Evolutionary conservation across 2,329 filamentous ascomycete genomes (phyloP), one percentile per base, ranked within the genome.

Genomic region (Teratosphaeria viscida): DNA sequence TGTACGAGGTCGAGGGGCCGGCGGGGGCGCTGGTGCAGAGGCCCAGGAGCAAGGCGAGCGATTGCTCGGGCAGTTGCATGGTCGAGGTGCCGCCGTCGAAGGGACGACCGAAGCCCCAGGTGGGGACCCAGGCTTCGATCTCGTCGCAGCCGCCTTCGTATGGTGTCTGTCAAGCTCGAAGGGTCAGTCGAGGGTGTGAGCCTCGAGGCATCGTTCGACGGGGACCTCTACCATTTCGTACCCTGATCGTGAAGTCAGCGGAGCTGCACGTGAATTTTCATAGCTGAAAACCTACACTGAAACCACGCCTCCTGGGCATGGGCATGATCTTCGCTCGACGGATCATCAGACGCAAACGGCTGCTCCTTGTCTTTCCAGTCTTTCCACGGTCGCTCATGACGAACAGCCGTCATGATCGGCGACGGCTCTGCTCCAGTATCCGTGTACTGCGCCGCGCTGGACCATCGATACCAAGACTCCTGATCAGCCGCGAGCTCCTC

Each of bases 71-170:
- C 8, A 71, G 60, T 55, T 70, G 65, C 64, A 67, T 68, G 2
- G 65, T 68, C 10, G 68, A 71, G 57, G 64, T 69, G 23, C 68
- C 67, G n/a, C 68, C 60, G 4, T 68, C 61, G 61, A 72, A 73
- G 1, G 70, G 71, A 19, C 71, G 60, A 23, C 71, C 71, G 56
- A 74, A 73, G 2, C 65, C 72, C 71, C 71, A 74, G 6, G 70
- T 73, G 10, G 72, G 71, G 7, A 70, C 68, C 67, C 69, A 73
- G 4, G 70, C 68, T 60, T 67, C 64, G n/a, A 73, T 66, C 58
- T 73, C 71, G 49, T 73, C 72, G 58, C 71, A 73, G 32, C 70
- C 70, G 37, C 73, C 62, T 60, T 73, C 71, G 59, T 72, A 71
- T 0, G 72, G 71, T 5, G 68, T 70, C 57, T 71, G 23, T 43